These are phyloP conservation scores for Boletus vinaceobasis DNA, from an alignment of 768 basidiomycete species.

Conservation along the genomic window DNA sequence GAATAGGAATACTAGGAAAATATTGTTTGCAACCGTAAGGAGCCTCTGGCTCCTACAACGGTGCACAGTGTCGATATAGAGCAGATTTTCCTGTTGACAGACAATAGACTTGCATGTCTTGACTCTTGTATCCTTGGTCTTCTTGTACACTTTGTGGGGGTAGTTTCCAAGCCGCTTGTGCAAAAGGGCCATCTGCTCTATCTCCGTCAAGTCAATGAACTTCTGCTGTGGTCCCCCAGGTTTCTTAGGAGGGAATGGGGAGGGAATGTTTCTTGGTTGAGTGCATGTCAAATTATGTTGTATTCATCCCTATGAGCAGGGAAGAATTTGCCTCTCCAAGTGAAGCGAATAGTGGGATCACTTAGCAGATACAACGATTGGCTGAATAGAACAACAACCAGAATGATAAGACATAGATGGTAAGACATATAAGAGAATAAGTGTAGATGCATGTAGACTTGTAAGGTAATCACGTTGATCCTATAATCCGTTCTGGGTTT, in stretches of 20 bases:
- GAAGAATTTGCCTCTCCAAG: slow-evolving; percentile 98
- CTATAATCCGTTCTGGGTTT: too few species aligned
- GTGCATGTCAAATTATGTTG: slow-evolving; percentile 97
- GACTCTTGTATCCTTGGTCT: slow-evolving; percentile 95
- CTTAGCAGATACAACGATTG: too few species aligned
- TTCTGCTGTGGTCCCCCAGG: slow-evolving; percentile 71
- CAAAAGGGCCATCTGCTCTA: slow-evolving; percentile 87
- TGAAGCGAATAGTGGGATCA: too few species aligned
- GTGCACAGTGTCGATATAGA: slow-evolving; percentile 99
- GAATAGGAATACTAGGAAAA: too few species aligned
- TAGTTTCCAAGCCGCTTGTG: slow-evolving; percentile 99
- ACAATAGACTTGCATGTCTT: slow-evolving; percentile 93
- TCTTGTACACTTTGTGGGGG: slow-evolving; percentile 97
- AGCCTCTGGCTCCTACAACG: too few species aligned
- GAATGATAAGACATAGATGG: too few species aligned
- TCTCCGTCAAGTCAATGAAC: slow-evolving; percentile 76
- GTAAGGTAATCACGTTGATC: too few species aligned
- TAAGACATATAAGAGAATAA: too few species aligned
- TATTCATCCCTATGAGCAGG: slow-evolving; percentile 95
- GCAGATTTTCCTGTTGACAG: slow-evolving; percentile 96
- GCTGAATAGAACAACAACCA: too few species aligned
- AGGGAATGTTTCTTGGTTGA: slow-evolving; percentile 93
- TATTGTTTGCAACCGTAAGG: too few species aligned
- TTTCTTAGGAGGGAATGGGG: too few species aligned
- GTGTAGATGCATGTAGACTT: too few species aligned